Evolutionary conservation across 179 eudicot species (phyloP).

Genomic region (Silene coronaria): DNA sequence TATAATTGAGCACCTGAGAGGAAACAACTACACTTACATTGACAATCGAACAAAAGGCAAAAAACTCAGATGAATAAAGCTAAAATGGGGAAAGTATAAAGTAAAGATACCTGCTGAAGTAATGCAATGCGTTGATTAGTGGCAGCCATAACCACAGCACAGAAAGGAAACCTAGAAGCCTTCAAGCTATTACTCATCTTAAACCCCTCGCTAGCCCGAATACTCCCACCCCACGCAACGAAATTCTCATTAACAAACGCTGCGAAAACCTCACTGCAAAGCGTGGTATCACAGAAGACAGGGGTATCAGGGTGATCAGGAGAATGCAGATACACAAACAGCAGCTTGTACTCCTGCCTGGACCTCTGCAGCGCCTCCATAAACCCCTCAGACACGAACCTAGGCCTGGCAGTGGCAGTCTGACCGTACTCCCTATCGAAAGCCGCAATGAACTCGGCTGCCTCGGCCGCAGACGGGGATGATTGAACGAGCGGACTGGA

Average conservation of each 20-base stretch:
- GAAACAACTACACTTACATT: too few species aligned
- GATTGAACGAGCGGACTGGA: constrained; percentile 36
- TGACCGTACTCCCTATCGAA: constrained; percentile 64
- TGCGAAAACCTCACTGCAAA: constrained; percentile 50
- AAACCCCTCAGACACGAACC: constrained; percentile 68
- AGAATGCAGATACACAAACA: constrained; percentile 85
- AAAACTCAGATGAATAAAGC: background rate
- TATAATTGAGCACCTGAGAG: too few species aligned
- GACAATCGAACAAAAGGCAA: too few species aligned
- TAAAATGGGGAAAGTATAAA: background rate
- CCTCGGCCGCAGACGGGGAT: constrained; percentile 55
- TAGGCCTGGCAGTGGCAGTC: constrained; percentile 32
- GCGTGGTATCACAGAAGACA: constrained; percentile 55
- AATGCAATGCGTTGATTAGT: constrained; percentile 85
- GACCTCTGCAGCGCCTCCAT: constrained; percentile 96
- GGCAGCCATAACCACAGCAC: constrained; percentile 95
- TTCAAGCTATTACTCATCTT: constrained; percentile 98
- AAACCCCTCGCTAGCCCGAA: constrained; percentile 75
- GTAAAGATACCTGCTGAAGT: constrained; percentile 66
- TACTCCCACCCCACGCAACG: constrained; percentile 85
- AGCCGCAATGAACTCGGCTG: constrained; percentile 43
- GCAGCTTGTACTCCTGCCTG: constrained; percentile 52
- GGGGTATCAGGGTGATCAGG: constrained; percentile 89
- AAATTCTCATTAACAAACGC: constrained; percentile 85
- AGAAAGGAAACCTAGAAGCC: constrained; percentile 83